A percentile compares a stretch with the other conserved stretches of the same genome.
phyloP scores from a whole-genome alignment of 2,329 filamentous ascomycete species.

The Thermothelomyces thermophilus region DNA sequence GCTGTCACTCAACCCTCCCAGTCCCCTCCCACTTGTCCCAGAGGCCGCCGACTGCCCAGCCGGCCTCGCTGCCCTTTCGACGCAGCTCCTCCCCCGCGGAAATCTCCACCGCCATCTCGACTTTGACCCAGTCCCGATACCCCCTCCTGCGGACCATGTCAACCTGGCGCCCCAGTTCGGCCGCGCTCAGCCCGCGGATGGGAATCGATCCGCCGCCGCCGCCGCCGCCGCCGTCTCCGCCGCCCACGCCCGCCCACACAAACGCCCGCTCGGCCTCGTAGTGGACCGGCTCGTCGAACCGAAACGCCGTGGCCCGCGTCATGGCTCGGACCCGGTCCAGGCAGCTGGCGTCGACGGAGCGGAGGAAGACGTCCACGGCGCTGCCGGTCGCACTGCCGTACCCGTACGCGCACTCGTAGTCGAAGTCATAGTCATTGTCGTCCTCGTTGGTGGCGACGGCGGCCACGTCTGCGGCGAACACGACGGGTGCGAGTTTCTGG shows the following conservation, averaged over 20 bases:
- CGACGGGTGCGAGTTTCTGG: not conserved
- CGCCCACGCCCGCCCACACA: not conserved
- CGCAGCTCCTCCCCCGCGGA: conserved; percentile 2
- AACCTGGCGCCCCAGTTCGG: conserved; percentile 7
- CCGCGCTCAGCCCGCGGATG: not conserved
- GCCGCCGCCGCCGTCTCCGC: too few relatives aligned
- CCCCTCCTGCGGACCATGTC: conserved; percentile 6
- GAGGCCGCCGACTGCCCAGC: not conserved
- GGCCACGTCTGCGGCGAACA: conserved; percentile 6
- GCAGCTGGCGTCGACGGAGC: conserved; percentile 10
- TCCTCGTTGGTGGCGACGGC: not conserved
- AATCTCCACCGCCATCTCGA: conserved; percentile 16
- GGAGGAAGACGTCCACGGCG: conserved; percentile 7
- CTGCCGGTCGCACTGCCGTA: not conserved
- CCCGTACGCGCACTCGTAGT: not conserved
- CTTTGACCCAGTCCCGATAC: conserved; percentile 7
- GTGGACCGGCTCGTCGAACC: conserved; percentile 1
- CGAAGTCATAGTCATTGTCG: not conserved
- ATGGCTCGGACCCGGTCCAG: conserved; percentile 10
- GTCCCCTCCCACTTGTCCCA: not conserved
- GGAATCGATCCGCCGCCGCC: too few relatives aligned
- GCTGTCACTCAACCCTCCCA: not conserved
- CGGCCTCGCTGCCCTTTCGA: not conserved
- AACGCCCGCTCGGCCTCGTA: conserved; percentile 11
- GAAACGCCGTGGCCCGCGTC: conserved; percentile 1